Evolutionary conservation across 2,329 filamentous ascomycete species (phyloP).

Genomic region (Fonsecaea monophora): DNA sequence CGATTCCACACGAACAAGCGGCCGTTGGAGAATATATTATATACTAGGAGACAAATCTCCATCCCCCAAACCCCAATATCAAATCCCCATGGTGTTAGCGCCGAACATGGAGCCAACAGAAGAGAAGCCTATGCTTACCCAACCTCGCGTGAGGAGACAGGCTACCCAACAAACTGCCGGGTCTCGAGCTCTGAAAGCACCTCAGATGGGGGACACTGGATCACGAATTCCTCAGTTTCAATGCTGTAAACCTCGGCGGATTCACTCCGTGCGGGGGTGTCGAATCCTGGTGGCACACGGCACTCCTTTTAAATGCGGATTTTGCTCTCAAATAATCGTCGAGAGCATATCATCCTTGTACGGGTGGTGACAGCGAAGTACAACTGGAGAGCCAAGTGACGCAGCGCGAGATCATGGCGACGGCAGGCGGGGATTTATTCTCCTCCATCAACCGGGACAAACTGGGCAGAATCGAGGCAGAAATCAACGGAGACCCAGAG

Average conservation of each 20-base stretch:
- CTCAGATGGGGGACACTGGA: not conserved
- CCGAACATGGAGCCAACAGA: not conserved
- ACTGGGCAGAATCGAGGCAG: not conserved
- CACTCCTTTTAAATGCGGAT: not conserved
- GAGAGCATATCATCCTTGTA: not conserved
- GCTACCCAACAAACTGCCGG: not conserved
- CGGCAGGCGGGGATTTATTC: not conserved
- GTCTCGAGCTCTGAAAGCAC: not conserved
- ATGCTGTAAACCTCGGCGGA: constrained; percentile 3
- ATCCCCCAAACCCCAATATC: not conserved
- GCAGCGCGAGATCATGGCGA: not conserved
- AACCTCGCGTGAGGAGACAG: not conserved
- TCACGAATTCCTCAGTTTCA: not conserved
- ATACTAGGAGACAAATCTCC: not conserved
- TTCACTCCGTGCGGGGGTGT: not conserved
- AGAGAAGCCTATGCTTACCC: not conserved
- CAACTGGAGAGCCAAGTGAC: not conserved
- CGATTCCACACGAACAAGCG: too few relatives aligned
- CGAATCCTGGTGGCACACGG: not conserved
- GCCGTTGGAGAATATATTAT: not conserved
- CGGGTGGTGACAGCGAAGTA: not conserved
- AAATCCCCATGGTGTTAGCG: not conserved
- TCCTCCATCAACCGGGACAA: not conserved
- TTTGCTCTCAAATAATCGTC: not conserved
- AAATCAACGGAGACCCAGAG: constrained; percentile 20